Percentiles rank a stretch among this genome's conserved stretches.
Evolutionary conservation across 2,329 filamentous ascomycete species (phyloP).

Genomic region (Alternaria brassicae): DNA sequence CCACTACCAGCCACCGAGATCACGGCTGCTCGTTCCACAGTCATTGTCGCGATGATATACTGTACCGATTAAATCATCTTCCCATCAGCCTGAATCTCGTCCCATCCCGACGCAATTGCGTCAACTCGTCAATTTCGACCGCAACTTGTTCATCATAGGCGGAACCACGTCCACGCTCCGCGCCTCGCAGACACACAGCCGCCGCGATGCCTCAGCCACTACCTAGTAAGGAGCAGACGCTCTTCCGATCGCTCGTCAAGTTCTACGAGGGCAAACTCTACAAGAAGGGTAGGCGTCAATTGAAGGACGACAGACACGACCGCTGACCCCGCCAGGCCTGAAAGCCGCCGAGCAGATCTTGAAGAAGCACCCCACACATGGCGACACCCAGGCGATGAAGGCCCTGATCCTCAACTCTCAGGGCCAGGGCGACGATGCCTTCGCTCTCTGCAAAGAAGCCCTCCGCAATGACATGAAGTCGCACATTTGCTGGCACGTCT

Average conservation of each 20-base stretch:
- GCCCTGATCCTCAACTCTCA: conserved; percentile 93
- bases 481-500: conserved; percentile 99
- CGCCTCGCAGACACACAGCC: conserved; percentile 15
- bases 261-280: conserved; percentile 99
- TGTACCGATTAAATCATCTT: conserved; percentile 12
- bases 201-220: conserved; percentile 73
- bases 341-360: conserved; percentile 97
- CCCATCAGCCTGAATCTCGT: not conserved
- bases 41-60: conserved; percentile 19
- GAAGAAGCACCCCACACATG: conserved; percentile 93
- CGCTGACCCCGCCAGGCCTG: conserved; percentile 65
- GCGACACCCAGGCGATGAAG: conserved; percentile 99
- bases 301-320: conserved; percentile 12
- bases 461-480: conserved; percentile 98
- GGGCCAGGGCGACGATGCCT: conserved; percentile 92
- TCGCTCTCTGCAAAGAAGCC: conserved; percentile 88
- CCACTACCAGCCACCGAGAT: conserved; percentile 12
- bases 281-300: conserved; percentile 70
- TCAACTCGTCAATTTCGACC: conserved; percentile 17
- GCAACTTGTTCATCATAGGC: conserved; percentile 21
- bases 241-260: conserved; percentile 94
- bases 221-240: conserved; percentile 85
- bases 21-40: conserved; percentile 8
- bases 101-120: conserved; percentile 4
- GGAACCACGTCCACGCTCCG: conserved; percentile 15